Base-by-base conservation (phyloP, 2,329 filamentous ascomycete genomes). In the Aspergillus nomiae region DNA sequence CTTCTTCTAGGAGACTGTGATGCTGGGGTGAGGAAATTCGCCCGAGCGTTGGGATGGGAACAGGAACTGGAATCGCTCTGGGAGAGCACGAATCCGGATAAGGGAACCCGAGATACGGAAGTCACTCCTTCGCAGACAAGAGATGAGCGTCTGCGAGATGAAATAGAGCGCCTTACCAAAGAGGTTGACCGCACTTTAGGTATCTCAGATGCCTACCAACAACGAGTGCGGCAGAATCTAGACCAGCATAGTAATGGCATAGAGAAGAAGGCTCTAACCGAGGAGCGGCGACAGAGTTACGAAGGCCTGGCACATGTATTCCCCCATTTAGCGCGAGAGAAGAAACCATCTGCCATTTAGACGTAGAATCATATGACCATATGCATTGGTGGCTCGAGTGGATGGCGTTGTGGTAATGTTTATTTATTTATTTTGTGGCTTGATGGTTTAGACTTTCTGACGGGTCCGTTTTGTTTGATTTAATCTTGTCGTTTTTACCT, bases 1-100 rank as follows among this genome's bases (percentile, higher is more conserved):
- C 74, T 97, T 7, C 77, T 92, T 43, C 81, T 98, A 2, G 92
- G 90, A 1, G 89, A 93, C 70, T 97, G 94, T 75, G 94, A 99
- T 76, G 82, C 83, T 0, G 92, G 93, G 0, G 90, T 98, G 1
- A 85, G 90, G 59, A 88, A 87, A 74, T 82, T 99, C 41, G 94
- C 94, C 1, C 84, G 90, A 66, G 89, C 89, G 32, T 84, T 96
- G 50, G 94, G 93, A 0, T 99, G 95, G 95, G 78, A 86, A 10
- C 87, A 92, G 2, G 94, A 98, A 73, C 82, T 99, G 19, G 92
- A 97, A 74, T 77, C 74, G 3, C 70, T 92, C 58, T 98, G 93
- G 93, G 83, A 87, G 26, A 78, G 80, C 53, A 85, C 90, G 0
- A 89, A 91, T 9, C 87, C 90, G 4, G 81, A 88, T 28, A 80